Evolutionary conservation across 345 rosid genomes (phyloP), one percentile per base, ranked within the genome.

Genomic region (Aquilaria yunnanensis): DNA sequence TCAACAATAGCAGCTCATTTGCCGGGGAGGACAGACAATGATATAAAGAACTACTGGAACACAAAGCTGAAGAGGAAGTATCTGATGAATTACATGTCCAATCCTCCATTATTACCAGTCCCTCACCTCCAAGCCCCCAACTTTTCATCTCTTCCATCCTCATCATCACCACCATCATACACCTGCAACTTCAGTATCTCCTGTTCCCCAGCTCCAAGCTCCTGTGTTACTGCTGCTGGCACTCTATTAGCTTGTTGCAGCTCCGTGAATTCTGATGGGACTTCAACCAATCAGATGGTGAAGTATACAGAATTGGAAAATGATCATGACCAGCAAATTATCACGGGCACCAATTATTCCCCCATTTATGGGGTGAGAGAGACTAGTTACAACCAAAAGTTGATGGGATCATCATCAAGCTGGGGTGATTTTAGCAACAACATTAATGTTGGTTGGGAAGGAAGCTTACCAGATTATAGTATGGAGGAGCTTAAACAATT

Each of bases 11-110:
- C 97, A 58, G 80, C 96, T 67, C 97, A 85, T 58, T 69, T 90
- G 58, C 93, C 87, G 48, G 97, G 97, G 52, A 82, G 97, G 73
- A 90, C 97, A 48, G 97, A 88, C 60, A 91, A 91, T 67, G 97
- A 91, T 70, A 83, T 88, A 66, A 91, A 91, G 70, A 91, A 91
- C 74, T 83, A 91, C 67, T 91, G 97, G 97, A 91, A 88, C 83
- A 88, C 97, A 47, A 91, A 84, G 79, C 84, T 91, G 33, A 91
- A 91, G 84, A 91, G 84, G 88, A 86, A 88, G 61, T 23, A 23
- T 23, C 85, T 93, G 54, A 70, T 83, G 72, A 64, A 68, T 13
- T 56, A 67, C 63, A 68, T 58, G 45, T 60, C 58, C 34, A 72
- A 53, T 33, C 64, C 70, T 49, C 63, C 61, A 32, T 50, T 67